Conservation (phyloP, 2,329 filamentous ascomycete species). For the Fusarium sambucinum region DNA sequence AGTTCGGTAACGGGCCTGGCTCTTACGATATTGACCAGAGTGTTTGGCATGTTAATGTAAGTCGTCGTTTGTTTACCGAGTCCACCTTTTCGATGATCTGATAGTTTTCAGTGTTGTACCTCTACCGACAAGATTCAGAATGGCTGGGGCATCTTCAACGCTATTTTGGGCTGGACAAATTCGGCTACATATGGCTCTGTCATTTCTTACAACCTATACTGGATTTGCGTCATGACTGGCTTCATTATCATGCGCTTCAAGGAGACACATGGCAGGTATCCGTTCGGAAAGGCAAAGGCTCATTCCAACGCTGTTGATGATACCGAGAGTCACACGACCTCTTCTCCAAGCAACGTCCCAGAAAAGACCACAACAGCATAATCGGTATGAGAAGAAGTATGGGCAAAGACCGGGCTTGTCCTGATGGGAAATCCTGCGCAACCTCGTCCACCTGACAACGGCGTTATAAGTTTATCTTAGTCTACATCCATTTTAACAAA, state of each 20-base stretch:
- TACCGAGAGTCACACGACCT: conserved; percentile 47
- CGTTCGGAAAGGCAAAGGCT: conserved; percentile 56
- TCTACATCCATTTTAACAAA: conserved; percentile 37
- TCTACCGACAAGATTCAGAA: conserved; percentile 76
- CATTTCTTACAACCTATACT: conserved; percentile 89
- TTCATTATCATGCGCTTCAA: conserved; percentile 75
- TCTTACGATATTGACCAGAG: conserved; percentile 83
- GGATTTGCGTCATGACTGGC: conserved; percentile 79
- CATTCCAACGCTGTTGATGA: conserved; percentile 33
- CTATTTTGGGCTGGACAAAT: conserved; percentile 88
- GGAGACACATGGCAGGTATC: conserved; percentile 68
- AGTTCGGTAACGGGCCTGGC: conserved; percentile 71
- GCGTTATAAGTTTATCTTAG: conserved; percentile 36
- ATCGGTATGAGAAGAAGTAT: conserved; percentile 1
- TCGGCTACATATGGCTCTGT: conserved; percentile 89
- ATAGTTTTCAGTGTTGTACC: conserved; percentile 73
- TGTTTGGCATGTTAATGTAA: conserved; percentile 85
- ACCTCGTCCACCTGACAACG: conserved; percentile 25
- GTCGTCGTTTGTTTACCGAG: conserved; percentile 45
- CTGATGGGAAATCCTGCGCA: conserved; percentile 8
- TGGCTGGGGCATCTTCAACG: conserved; percentile 90
- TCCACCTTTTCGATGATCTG: not conserved
- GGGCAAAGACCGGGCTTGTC: not conserved
- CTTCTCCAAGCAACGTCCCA: conserved; percentile 42
- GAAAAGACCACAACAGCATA: conserved; percentile 48